phyloP scores from a whole-genome alignment of 192 early-diverging fungal species.

The Linnemannia schmuckeri region DNA sequence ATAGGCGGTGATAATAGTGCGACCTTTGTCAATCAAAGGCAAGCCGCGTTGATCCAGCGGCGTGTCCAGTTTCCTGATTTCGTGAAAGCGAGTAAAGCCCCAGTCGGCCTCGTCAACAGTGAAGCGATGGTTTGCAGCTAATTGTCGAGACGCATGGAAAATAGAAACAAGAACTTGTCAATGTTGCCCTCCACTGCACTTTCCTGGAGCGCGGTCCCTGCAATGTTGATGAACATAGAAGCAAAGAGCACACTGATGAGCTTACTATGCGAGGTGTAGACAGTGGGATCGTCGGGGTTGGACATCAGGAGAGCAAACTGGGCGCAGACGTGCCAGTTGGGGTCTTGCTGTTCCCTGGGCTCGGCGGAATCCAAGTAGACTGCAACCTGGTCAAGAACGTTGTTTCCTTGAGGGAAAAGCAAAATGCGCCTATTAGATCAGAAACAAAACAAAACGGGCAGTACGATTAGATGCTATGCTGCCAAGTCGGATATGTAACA shows the following conservation, averaged over 20 bases:
- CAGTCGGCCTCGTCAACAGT: conserved; percentile 88
- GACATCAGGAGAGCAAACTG: conserved; percentile 84
- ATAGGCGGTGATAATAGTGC: conserved; percentile 74
- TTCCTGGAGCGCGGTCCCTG: not conserved
- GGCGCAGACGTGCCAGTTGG: conserved; percentile 87
- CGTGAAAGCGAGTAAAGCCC: conserved; percentile 91
- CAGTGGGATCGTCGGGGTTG: conserved; percentile 76
- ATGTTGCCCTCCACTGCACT: not conserved
- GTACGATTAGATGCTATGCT: not conserved
- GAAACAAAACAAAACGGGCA: not conserved
- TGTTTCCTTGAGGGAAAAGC: conserved; percentile 92
- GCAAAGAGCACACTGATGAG: not conserved
- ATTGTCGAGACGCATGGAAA: not conserved
- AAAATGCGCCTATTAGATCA: conserved; percentile 79
- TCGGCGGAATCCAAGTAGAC: conserved; percentile 91
- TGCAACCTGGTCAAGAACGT: conserved; percentile 74
- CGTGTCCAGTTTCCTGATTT: conserved; percentile 61
- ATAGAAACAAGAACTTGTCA: not conserved
- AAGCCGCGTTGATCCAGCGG: conserved; percentile 70
- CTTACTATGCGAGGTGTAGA: conserved; percentile 38
- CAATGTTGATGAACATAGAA: not conserved
- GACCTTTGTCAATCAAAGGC: conserved; percentile 56
- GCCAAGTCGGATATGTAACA: not conserved
- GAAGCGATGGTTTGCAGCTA: conserved; percentile 86
- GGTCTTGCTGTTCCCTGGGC: conserved; percentile 61